Conservation (phyloP, 164 flowering plant genomes). For the Nymphaea thermarum region DNA sequence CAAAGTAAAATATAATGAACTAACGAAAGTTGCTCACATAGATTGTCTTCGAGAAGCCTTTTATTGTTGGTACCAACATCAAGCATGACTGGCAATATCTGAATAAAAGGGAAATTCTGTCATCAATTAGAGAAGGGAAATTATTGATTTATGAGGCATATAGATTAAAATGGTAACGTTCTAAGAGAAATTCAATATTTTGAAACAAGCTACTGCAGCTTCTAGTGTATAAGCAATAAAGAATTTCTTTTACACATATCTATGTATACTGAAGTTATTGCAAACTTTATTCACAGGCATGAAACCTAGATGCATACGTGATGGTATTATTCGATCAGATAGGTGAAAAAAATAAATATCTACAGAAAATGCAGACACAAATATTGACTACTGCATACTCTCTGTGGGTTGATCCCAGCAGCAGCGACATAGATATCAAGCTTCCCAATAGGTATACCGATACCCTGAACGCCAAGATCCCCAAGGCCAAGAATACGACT, state of each 20-base stretch:
- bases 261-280: too few species aligned
- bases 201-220: too few species aligned
- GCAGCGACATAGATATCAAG: constrained; percentile 99
- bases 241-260: too few species aligned
- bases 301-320: too few species aligned
- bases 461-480: constrained; percentile 99
- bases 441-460: constrained; percentile 96
- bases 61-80: constrained; percentile 94
- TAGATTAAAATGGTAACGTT: not conserved
- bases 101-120: constrained; percentile 9
- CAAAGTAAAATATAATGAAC: not conserved
- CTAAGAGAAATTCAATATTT: too few species aligned
- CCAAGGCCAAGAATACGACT: constrained; percentile 99
- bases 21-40: constrained; percentile 46
- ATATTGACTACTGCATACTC: constrained; percentile 30
- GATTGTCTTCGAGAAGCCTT: constrained; percentile 76
- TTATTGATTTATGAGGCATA: not conserved
- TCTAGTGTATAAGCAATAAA: too few species aligned
- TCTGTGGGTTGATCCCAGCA: constrained; percentile 94
- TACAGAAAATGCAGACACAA: not conserved
- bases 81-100: constrained; percentile 95
- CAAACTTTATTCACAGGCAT: too few species aligned
- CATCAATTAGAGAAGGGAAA: constrained; percentile 2
- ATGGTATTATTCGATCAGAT: too few species aligned
- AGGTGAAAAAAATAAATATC: not conserved